Conservation (phyloP, 1,139 yeast genomes). For the Diutina pseudorugosa region DNA sequence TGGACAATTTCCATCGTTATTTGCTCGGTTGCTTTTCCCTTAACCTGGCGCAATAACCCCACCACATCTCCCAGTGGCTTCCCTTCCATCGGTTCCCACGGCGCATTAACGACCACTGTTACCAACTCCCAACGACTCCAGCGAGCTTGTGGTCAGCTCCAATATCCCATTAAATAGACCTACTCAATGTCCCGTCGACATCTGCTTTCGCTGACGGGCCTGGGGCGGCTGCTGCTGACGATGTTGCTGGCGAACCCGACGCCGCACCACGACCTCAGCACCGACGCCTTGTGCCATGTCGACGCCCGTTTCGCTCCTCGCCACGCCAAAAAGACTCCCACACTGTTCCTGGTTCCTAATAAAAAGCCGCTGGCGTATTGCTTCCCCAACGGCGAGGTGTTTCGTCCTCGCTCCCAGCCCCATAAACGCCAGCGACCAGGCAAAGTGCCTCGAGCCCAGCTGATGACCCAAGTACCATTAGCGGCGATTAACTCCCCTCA, state of each 20-base stretch:
- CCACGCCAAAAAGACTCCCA: background rate
- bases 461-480: background rate
- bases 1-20: too few species aligned
- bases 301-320: background rate
- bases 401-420: constrained; percentile 33
- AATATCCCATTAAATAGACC: too few species aligned
- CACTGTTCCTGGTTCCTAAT: background rate
- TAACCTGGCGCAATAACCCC: too few species aligned
- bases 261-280: background rate
- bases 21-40: too few species aligned
- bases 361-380: constrained; percentile 13
- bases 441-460: constrained; percentile 11
- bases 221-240: background rate
- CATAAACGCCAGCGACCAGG: constrained; percentile 26
- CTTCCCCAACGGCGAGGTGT: constrained; percentile 46
- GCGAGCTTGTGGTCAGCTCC: too few species aligned
- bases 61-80: too few species aligned
- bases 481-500: background rate
- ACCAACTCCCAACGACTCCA: too few species aligned
- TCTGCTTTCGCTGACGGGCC: background rate
- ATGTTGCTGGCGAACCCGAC: background rate
- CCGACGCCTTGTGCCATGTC: background rate
- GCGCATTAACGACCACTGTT: too few species aligned
- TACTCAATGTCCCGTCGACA: background rate
- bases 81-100: too few species aligned